Conservation (phyloP, 495 filamentous ascomycete genomes). For the Neurospora cerealis region DNA sequence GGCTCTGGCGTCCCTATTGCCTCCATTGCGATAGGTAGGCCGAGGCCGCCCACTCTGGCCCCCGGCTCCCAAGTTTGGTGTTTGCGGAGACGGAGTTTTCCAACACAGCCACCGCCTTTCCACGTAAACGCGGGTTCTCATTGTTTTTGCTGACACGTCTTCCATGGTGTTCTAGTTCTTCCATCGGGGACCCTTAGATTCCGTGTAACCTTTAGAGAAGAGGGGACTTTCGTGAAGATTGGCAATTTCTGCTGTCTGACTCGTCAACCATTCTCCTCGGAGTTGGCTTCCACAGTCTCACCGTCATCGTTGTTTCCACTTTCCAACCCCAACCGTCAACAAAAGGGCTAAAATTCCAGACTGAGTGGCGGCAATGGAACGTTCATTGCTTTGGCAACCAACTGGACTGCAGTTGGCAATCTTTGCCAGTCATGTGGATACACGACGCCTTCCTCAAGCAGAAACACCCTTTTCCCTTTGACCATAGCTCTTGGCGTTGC, state of each 20-base stretch:
- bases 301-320: not conserved
- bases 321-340: not conserved
- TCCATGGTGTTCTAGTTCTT: not conserved
- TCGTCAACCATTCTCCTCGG: not conserved
- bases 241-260: not conserved
- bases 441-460: not conserved
- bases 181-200: not conserved
- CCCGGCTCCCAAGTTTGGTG: not conserved
- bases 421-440: not conserved
- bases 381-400: not conserved
- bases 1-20: not conserved
- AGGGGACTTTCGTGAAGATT: not conserved
- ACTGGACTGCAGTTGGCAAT: not conserved
- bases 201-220: not conserved
- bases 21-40: not conserved
- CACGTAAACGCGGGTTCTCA: not conserved
- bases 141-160: not conserved
- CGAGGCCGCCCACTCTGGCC: not conserved
- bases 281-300: not conserved
- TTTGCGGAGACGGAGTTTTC: not conserved
- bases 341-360: not conserved
- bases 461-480: not conserved
- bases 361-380: not conserved
- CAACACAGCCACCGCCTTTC: not conserved
- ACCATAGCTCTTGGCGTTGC: not conserved